Base-by-base conservation (phyloP, 192 early-diverging fungal genomes). In the Linnemannia hyalina region DNA sequence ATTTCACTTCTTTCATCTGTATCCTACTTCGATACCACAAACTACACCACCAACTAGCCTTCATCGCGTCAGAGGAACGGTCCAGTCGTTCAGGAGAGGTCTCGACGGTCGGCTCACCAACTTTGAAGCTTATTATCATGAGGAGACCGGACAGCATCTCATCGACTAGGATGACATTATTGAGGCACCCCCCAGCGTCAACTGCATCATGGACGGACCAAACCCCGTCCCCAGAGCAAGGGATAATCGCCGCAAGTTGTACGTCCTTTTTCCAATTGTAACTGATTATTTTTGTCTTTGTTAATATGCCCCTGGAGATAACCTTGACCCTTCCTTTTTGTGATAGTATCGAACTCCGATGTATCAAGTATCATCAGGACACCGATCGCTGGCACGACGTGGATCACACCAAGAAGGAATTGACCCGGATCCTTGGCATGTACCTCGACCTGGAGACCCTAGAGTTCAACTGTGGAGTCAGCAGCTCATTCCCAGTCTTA, bases 191-290 rank as follows among this genome's bases (percentile, higher is more conserved):
- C 18, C 10, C 0, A 16, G 55, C 10, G 68, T 49, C 32, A 71
- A 36, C 6, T 54, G 68, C n/a, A 54, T 78, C 68, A 70, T 38
- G 47, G 6, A 78, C 18, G 52, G 44, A 4, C 20, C 16, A 16
- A 35, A n/a, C 8, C 26, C 40, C 6, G 36, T 78, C 1, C 46
- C 68, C 1, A 47, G 68, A 32, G 36, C 49, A 32, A 38, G 26
- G 32, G 77, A 70, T 68, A 68, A 46, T 71, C 22, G 69, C 11
- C 69, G 68, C 26, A 49, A 78, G 41, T 32, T 69, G 77, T 78
- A 70, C 18, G 77, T 76, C 5, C 22, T 23, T 60, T 40, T 65
- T 76, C 23, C 22, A 41, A 52, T 23, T 46, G 42, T 3, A 6
- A 35, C 22, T 8, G 22, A 23, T 15, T 20, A 22, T 22, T 40